A percentile compares a stretch with the other conserved stretches of the same genome.
phyloP scores from a whole-genome alignment of 805 yeast genomes.

The Debaryomyces castellii region DNA sequence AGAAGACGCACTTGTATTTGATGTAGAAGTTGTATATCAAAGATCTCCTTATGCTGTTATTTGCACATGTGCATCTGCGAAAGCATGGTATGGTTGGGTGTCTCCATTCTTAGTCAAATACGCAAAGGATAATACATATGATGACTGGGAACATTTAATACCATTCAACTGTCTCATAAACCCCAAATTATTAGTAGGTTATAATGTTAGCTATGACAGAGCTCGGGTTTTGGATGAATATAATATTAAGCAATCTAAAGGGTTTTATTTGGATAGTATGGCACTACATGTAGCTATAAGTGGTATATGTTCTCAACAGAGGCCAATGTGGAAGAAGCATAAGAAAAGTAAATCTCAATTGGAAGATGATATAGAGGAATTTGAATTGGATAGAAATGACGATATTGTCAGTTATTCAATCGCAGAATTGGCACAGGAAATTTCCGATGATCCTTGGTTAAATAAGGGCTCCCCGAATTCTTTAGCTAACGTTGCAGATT shows the following conservation, averaged over 20 bases:
- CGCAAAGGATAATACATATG: constrained; percentile 28
- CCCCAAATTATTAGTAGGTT: constrained; percentile 76
- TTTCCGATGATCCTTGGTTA: constrained; percentile 81
- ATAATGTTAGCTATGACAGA: constrained; percentile 87
- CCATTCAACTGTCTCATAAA: constrained; percentile 59
- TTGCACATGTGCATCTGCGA: constrained; percentile 73
- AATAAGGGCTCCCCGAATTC: constrained; percentile 74
- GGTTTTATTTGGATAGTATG: constrained; percentile 88
- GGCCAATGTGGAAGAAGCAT: constrained; percentile 72
- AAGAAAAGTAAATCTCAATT: constrained; percentile 34
- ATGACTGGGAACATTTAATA: constrained; percentile 61
- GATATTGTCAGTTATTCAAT: constrained; percentile 6
- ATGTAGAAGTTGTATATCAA: constrained; percentile 84
- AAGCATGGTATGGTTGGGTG: constrained; percentile 94
- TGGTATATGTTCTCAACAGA: constrained; percentile 91
- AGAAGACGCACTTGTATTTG: constrained; percentile 77
- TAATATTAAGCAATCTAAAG: constrained; percentile 59
- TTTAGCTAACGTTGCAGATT: constrained; percentile 71
- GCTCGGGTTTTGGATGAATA: constrained; percentile 87
- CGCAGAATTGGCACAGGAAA: constrained; percentile 25
- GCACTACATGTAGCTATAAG: constrained; percentile 85
- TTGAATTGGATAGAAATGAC: constrained; percentile 5
- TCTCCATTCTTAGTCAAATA: constrained; percentile 76
- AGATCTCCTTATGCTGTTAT: constrained; percentile 70
- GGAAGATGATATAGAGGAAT: constrained; percentile 13